Evolutionary conservation across 176 grass and related monocot genomes (phyloP), one percentile per base, ranked within the genome.

Genomic region (Eleusine indica): DNA sequence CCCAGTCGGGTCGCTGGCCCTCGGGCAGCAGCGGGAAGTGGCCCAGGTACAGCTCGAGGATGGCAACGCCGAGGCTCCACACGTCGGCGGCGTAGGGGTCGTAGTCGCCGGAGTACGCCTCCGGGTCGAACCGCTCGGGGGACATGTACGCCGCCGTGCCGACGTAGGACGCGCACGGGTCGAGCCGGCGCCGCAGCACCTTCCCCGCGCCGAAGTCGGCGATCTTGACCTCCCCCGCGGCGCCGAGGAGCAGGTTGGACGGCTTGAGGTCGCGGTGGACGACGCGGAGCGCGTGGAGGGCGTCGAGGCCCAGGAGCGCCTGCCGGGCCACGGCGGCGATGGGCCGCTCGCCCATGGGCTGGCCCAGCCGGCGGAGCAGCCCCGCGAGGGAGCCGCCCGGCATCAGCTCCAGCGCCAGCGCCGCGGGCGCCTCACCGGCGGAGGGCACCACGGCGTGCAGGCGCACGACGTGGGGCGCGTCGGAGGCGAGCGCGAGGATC

Each of bases 261-360:
- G 94, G 94, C 83, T 97, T 97, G 60, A 97, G 74, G 56, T 97
- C 94, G 76, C 94, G 91, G 81, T 97, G 94, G 38, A 94, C 94
- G 82, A 97, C 72, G 62, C 88, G 85, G 14, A 88, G 86, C 18
- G 77, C 87, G 83, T 97, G 94, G 22, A 94, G 86, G 21, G 91
- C 85, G 1, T 52, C 82, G 7, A 97, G 87, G 0, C 92, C 94
- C 6, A 90, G 70, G 8, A 97, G 82, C 58, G 86, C 86, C 72
- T 94, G 94, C 39, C 89, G 81, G 4, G 94, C 91, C 19, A 97
- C 85, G 75, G 87, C 81, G 71, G 91, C 89, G 66, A 97, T 88
- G 4, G 94, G 91, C 0, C 79, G 85, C 61, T 97, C 91, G 3
- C 71, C 82, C 82, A 94, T 90, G 12, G 94, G 83, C 5, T 79